Percentiles rank a stretch among this genome's conserved stretches.
phyloP scores from a whole-genome alignment of 495 filamentous ascomycete genomes.

The Ascobolus immersus region DNA sequence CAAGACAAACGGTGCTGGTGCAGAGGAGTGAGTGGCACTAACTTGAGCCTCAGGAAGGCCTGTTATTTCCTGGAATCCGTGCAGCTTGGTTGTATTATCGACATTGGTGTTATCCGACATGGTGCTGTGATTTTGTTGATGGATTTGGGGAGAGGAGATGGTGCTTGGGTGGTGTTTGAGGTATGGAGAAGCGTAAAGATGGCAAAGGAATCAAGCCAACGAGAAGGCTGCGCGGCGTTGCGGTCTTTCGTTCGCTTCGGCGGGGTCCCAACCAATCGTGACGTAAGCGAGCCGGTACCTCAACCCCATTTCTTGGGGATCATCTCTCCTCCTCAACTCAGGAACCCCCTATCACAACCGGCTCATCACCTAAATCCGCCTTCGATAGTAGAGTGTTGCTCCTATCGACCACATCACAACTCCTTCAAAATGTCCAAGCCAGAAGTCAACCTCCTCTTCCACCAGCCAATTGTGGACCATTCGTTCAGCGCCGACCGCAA shows the following conservation, averaged over 20 bases:
- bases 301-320: too few species aligned
- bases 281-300: too few species aligned
- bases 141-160: background rate
- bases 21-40: background rate
- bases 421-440: slow-evolving; percentile 44
- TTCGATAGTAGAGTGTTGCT: slow-evolving; percentile 98
- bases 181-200: background rate
- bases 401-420: slow-evolving; percentile 36
- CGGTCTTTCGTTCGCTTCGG: too few species aligned
- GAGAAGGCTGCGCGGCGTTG: too few species aligned
- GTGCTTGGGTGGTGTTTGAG: too few species aligned
- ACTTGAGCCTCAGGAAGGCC: background rate
- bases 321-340: too few species aligned
- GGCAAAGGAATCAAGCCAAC: too few species aligned
- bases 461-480: slow-evolving; percentile 87
- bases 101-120: slow-evolving; percentile 42
- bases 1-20: background rate
- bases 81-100: slow-evolving; percentile 35
- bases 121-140: slow-evolving; percentile 1
- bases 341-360: slow-evolving; percentile 1
- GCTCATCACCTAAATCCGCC: slow-evolving; percentile 1
- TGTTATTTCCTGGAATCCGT: slow-evolving; percentile 6
- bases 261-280: too few species aligned
- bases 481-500: slow-evolving; percentile 82
- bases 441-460: slow-evolving; percentile 90